phyloP scores from a whole-genome alignment of 805 yeast genomes.

The Hanseniaspora nectarophila region DNA sequence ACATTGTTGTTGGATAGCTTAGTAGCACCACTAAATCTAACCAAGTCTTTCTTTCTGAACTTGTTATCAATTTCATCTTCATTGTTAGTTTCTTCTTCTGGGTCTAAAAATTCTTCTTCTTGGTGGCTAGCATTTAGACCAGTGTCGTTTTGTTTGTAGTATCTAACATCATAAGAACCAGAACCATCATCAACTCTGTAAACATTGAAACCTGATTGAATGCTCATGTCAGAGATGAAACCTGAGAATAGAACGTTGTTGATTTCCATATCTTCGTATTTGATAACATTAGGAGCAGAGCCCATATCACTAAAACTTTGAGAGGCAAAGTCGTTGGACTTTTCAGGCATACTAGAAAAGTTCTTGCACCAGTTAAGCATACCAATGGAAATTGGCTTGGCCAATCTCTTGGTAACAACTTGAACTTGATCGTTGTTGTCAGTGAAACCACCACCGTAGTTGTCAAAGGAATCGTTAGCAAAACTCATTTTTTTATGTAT shows the following conservation, averaged over 20 bases:
- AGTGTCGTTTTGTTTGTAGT: conserved; percentile 1
- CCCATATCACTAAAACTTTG: conserved; percentile 7
- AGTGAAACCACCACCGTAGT: conserved; percentile 7
- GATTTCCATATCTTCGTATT: conserved; percentile 13
- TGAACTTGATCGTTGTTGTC: conserved; percentile 5
- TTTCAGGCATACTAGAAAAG: not conserved
- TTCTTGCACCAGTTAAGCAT: conserved; percentile 14
- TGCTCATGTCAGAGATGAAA: conserved; percentile 6
- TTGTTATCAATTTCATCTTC: conserved; percentile 4
- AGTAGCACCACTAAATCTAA: conserved; percentile 11
- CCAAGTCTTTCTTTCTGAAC: conserved; percentile 11
- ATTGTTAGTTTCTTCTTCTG: conserved; percentile 1
- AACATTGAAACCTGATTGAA: conserved; percentile 10
- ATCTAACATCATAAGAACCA: conserved; percentile 14
- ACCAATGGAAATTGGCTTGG: conserved; percentile 10
- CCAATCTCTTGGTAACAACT: conserved; percentile 11
- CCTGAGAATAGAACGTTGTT: conserved; percentile 12
- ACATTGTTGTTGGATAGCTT: conserved; percentile 46
- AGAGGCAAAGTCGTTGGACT: not conserved
- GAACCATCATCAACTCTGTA: conserved; percentile 14
- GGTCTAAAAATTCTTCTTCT: not conserved
- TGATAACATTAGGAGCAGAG: not conserved
- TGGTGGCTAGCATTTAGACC: not conserved
- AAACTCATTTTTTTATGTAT: conserved; percentile 4
- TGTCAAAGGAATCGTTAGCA: conserved; percentile 9